Base-by-base conservation (phyloP, 805 yeast genomes). In the Nakazawaea populi region DNA sequence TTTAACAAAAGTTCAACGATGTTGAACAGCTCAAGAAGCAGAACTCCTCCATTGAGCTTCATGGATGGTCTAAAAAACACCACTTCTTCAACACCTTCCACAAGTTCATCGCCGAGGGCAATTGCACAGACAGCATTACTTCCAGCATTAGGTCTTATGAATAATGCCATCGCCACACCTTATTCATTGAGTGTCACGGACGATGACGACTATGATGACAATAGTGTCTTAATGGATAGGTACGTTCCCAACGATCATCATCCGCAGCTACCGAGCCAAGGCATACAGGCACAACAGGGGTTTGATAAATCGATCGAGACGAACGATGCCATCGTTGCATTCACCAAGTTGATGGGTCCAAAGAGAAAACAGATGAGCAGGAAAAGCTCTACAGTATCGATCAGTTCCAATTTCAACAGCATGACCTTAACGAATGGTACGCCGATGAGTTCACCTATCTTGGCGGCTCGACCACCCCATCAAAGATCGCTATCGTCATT, bases 311-410 rank as follows among this genome's bases (percentile, higher is more conserved):
- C 24, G 24, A 18, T 18, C 24, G 24, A 18, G 24, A 18, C 24
- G 24, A 18, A 51, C 42, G 52, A 49, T 41, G 52, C 52, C 5
- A 12, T 49, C 10, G 43, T 49, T 4, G 49, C 49, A 10, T 45
- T 49, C 34, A 41, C 49, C 9, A 49, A 49, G 29, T 18, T 49
- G 42, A 49, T 49, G 43, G 53, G 53, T 8, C 12, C 41, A 10
- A 51, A 46, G 42, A 29, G 53, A 14, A 42, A 46, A 34, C 49
- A 46, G 34, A 28, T 46, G 36, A 51, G 53, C 11, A 46, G 49
- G 18, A 51, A 46, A 34, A 41, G 34, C 24, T 51, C 53, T 7
- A 42, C 50, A 8, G 44, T 51, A 14, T 46, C 50, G 2, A 46
- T 51, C 28, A 51, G 31, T 32, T 46, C 50, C 9, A 51, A 46